Percentiles rank a stretch among this genome's conserved stretches.
Conservation (phyloP, 345 rosid species). For the Mangifera indica region DNA sequence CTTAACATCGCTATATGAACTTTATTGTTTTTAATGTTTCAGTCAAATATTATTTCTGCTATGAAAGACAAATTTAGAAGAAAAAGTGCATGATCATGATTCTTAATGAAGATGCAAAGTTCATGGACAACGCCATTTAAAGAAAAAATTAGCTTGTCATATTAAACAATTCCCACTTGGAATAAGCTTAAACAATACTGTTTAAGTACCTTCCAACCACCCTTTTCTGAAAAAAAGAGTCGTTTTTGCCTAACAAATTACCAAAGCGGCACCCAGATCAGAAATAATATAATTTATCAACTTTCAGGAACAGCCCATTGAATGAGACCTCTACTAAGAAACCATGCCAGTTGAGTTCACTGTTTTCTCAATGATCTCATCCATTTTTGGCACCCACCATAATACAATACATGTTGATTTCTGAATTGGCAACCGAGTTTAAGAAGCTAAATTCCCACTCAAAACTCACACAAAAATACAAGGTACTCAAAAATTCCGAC, state of each 20-base stretch:
- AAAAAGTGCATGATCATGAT: too few relatives aligned
- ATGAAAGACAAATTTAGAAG: not conserved
- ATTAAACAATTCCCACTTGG: not conserved
- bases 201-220: not conserved
- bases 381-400: not conserved
- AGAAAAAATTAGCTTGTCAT: not conserved
- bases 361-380: not conserved
- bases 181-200: not conserved
- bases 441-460: not conserved
- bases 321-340: too few relatives aligned
- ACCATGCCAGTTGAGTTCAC: too few relatives aligned
- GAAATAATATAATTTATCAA: not conserved
- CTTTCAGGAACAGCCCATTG: too few relatives aligned
- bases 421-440: not conserved
- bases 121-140: too few relatives aligned
- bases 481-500: not conserved
- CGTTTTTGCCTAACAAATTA: not conserved
- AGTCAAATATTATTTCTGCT: too few relatives aligned
- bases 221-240: not conserved
- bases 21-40: too few relatives aligned
- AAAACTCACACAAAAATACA: not conserved
- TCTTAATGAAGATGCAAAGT: too few relatives aligned
- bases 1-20: too few relatives aligned
- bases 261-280: not conserved
- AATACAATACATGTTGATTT: not conserved